Percentiles rank a stretch among this genome's conserved stretches.
These are phyloP conservation scores for Coemansia sp. DNA, from an alignment of 192 early-diverging fungal species.

Conservation along the genomic window DNA sequence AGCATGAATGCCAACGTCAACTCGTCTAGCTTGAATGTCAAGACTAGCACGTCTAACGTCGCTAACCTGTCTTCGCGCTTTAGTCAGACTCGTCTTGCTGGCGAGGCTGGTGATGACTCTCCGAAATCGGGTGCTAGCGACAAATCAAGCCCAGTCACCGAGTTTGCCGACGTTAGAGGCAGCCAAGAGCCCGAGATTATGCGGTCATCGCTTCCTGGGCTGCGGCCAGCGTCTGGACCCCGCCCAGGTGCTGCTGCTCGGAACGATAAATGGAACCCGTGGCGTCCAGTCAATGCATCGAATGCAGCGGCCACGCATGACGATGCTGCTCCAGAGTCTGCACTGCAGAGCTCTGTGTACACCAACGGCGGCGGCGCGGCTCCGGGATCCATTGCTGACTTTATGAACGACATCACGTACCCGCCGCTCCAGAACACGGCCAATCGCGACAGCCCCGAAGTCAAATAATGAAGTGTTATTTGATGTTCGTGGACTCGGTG, in stretches of 20 bases:
- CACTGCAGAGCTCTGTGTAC: conserved; percentile 43
- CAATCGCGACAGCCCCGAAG: background rate
- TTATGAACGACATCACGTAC: conserved; percentile 50
- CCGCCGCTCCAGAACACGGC: conserved; percentile 39
- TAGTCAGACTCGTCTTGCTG: conserved; percentile 21
- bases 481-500: too few relatives aligned
- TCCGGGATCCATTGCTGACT: conserved; percentile 27
- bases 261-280: conserved; percentile 45
- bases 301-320: background rate
- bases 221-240: conserved; percentile 19
- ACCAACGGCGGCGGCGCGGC: conserved; percentile 14
- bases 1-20: background rate
- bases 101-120: conserved; percentile 36
- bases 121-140: conserved; percentile 5
- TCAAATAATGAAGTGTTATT: background rate
- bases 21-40: background rate
- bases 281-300: conserved; percentile 43
- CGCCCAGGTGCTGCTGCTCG: background rate
- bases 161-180: conserved; percentile 7
- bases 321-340: conserved; percentile 22
- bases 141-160: conserved; percentile 1
- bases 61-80: conserved; percentile 20
- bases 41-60: background rate
- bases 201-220: conserved; percentile 42
- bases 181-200: conserved; percentile 11